phyloP scores from a whole-genome alignment of 2,329 filamentous ascomycete genomes.

The Venturia oleaginea region DNA sequence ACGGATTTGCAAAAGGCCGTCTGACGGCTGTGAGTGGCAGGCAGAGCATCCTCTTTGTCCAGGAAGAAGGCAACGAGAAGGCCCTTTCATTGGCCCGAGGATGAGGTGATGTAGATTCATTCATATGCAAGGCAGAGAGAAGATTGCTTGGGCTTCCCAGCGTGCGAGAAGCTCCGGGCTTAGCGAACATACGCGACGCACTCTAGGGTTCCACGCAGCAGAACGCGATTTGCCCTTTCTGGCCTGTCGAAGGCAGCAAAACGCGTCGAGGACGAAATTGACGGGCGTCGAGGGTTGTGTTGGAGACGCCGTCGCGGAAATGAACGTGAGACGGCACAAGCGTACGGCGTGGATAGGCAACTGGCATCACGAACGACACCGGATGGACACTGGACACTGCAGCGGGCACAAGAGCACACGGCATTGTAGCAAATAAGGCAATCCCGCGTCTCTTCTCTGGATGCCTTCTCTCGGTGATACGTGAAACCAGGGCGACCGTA shows the following conservation, averaged over 20 bases:
- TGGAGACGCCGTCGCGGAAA: neutral
- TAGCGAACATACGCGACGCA: neutral
- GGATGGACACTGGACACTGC: no score
- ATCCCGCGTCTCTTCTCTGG: neutral
- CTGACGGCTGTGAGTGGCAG: conserved; percentile 1
- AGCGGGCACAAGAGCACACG: neutral
- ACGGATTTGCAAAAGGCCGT: neutral
- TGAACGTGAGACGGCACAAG: conserved; percentile 2
- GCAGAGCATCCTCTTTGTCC: neutral
- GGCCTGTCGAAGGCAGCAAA: neutral
- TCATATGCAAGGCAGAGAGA: neutral
- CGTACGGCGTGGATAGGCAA: neutral
- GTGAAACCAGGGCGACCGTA: neutral
- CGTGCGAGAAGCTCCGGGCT: neutral
- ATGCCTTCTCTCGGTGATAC: neutral
- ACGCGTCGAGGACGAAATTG: neutral
- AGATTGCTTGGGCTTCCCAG: neutral
- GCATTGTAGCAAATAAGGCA: neutral
- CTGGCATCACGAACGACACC: no score
- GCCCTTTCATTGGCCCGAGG: conserved; percentile 4
- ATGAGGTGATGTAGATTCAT: conserved; percentile 4
- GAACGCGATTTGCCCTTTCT: neutral
- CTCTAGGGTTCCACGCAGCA: neutral
- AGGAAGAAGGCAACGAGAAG: neutral
- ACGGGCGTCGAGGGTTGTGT: neutral